Evolutionary conservation across 331 rosid genomes (phyloP), one percentile per base, ranked within the genome.

Genomic region (Quercus phellos): DNA sequence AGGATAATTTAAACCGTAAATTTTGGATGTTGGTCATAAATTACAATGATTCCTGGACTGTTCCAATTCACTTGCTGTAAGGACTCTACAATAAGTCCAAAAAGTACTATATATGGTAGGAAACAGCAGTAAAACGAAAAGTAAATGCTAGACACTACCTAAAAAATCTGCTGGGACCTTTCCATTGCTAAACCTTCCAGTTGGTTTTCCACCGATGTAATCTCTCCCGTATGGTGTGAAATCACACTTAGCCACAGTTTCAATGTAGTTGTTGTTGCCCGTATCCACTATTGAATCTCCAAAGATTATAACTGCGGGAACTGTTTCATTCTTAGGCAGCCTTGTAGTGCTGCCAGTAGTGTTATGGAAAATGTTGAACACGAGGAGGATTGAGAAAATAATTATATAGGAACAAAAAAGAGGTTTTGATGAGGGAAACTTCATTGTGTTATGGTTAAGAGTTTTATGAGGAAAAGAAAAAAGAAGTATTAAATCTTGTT

Each of bases 201-300:
- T 85, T 42, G 92, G 90, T n/a, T 55, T 81, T 70, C 87, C 89
- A 32, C 78, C 86, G 1, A n/a, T 70, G 66, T 85, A 90, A 79
- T 92, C 89, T 70, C 84, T 75, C 17, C 96, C 97, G 79, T 93
- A 93, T n/a, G 97, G 96, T 42, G 66, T 77, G 84, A 92, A 92
- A 50, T 93, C 74, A 77, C 97, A 82, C 66, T 82, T 88, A 30
- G 43, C 0, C 2, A 82, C 13, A 3, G 97, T 93, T 54, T 7
- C 74, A 77, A 90, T 34, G 35, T 80, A 29, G 81, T 93, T 88
- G 81, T 90, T 93, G 78, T 93, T 93, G 29, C 97, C 96, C 0
- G 94, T 46, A 73, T 93, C 96, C 13, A 93, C 83, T 19, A 88
- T 75, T 1, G 97, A 93, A 78, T 90, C 97, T 78, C 97, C 94